Evolutionary conservation across 108 stramenopile species (phyloP).

Genomic region (Conticribra guillardii): DNA sequence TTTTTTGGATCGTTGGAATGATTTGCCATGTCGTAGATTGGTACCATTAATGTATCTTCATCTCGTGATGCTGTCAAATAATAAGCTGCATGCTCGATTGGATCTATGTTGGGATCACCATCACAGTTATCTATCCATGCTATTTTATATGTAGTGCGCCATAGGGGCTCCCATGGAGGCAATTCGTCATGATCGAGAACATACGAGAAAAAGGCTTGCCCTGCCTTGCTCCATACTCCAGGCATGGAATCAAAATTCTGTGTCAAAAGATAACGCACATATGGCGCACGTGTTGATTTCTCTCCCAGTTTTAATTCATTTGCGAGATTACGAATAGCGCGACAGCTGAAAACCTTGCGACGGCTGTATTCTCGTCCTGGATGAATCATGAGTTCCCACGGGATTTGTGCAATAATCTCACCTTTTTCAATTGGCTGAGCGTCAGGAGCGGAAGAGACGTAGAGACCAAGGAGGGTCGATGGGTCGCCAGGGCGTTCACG

Average conservation of each 20-base stretch:
- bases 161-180: slow-evolving; percentile 36
- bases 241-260: slow-evolving; percentile 38
- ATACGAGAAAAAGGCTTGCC: slow-evolving; percentile 23
- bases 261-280: slow-evolving; percentile 47
- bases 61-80: slow-evolving; percentile 31
- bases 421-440: slow-evolving; percentile 35
- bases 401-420: slow-evolving; percentile 41
- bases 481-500: slow-evolving; percentile 42
- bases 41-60: slow-evolving; percentile 47
- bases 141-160: slow-evolving; percentile 9
- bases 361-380: slow-evolving; percentile 30
- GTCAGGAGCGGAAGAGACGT: slow-evolving; percentile 25
- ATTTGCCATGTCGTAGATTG: slow-evolving; percentile 56
- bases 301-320: slow-evolving; percentile 47
- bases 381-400: slow-evolving; percentile 45
- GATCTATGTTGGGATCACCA: slow-evolving; percentile 24
- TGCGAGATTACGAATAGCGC: slow-evolving; percentile 33
- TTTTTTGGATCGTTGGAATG: slow-evolving; percentile 46
- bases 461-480: slow-evolving; percentile 33
- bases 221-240: slow-evolving; percentile 37
- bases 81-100: slow-evolving; percentile 18
- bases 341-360: slow-evolving; percentile 31
- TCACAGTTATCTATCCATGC: slow-evolving; percentile 22
- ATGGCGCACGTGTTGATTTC: slow-evolving; percentile 31
- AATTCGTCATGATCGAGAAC: slow-evolving; percentile 24